Base-by-base conservation (phyloP, 2,329 filamentous ascomycete genomes). In the Lasiodiplodia citricola region DNA sequence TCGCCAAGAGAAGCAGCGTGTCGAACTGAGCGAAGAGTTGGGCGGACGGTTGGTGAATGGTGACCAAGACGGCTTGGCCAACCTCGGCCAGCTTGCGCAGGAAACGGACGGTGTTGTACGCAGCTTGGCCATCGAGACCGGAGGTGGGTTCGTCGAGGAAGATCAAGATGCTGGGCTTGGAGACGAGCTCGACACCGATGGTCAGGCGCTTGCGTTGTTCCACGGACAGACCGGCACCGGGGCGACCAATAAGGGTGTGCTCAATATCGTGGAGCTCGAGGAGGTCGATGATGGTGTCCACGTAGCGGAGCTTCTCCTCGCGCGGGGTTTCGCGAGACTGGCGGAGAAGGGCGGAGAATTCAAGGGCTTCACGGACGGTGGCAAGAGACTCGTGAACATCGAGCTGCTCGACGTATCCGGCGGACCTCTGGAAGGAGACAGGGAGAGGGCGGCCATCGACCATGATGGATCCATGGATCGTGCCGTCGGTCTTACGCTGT, bases 31-130 rank as follows among this genome's bases (percentile, higher is more conserved):
- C 91, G 73, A 96, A 95, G 0, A 96, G 83, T 0, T 90, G 88
- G 21, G 92, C 91, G 67, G 92, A 93, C 1, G 93, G 93, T 76
- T 96, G 93, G 76, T 96, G 93, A 70, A 96, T 96, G 0, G 92
- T 96, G 80, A 92, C 94, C 1, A 96, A 86, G 71, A 96, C 91
- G 10, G 92, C 92, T 77, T 96, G 93, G 2, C 93, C 93, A 2
- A 90, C 89, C n/a, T 85, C 82, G 50, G 90, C 88, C 4, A 92
- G 86, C 80, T 92, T 92, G 75, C 88, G 87, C 14, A 93, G 82
- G 81, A 92, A 91, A n/a, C 88, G 87, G 18, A 91, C 87, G 69
- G 91, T 92, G 76, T 91, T 91, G 80, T 87, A 92, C 21, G 90
- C 90, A 54, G 86, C 87, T 75, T 91, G 88, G n/a, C 85, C 87